Base-by-base conservation (phyloP, 768 basidiomycete genomes). In the Amanita molliuscula region DNA sequence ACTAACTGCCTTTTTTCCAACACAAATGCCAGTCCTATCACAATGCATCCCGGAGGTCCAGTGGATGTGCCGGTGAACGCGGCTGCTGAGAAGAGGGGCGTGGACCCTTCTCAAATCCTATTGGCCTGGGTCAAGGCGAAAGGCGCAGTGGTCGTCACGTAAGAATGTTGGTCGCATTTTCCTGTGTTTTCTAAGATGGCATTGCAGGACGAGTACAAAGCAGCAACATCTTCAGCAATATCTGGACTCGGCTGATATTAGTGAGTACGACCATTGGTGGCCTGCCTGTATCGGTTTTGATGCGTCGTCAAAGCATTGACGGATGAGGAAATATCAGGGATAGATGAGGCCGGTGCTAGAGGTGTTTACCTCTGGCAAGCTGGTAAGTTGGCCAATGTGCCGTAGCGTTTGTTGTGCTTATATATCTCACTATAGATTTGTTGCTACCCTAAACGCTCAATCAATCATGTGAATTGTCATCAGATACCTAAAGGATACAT, bases 51-150 rank as follows among this genome's bases (percentile, higher is more conserved):
- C 4, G 80, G 77, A 7, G 85, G 86, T 0, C 77, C 84, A 0
- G 76, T 89, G 1, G 83, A 86, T 58, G 62, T 61, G 6, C 71
- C 76, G 2, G 62, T 88, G 7, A 56, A 67, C 11, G 69, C 69
- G 15, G 75, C 77, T 11, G 82, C 82, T 0, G 63, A 68, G 34
- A 67, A 77, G 10, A 63, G 80, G 5, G 72, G 74, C 6, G 76
- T 75, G n/a, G 75, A 75, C 3, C 70, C 79, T 0, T 76, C 74
- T 1, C 87, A 89, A 56, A 78, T 86, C 31, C 65, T 88, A 20
- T 74, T 88, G 45, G 65, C 74, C 1, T 89, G 87, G 86, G 78
- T 78, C 1, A 74, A 70, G 56, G 71, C 74, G 26, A 88, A 89
- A 59, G 79, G 79, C 26, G 76, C 70, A 1, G 76, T 79, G 5